These are phyloP conservation scores for Panaeolus papilionaceus DNA, from an alignment of 768 basidiomycete genomes.

Conservation along the genomic window DNA sequence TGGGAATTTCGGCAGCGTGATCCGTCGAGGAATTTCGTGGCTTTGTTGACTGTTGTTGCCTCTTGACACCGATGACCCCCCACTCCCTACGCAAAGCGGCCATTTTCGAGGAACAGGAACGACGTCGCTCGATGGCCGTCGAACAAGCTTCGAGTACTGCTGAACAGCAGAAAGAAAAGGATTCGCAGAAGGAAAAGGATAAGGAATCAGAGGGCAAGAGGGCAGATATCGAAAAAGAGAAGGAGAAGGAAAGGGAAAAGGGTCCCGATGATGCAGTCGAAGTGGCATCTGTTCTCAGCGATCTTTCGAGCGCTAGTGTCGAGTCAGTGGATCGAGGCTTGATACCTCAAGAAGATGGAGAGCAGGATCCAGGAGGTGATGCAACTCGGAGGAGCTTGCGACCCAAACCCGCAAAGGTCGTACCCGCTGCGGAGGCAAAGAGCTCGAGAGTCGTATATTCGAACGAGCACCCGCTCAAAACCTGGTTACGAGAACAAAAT, in stretches of 20 bases:
- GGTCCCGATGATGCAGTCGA: slow-evolving; percentile 14
- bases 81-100: slow-evolving; percentile 14
- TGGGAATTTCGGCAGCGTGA: slow-evolving; percentile 14
- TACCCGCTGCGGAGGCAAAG: slow-evolving; percentile 5
- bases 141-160: slow-evolving; percentile 14
- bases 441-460: slow-evolving; percentile 11
- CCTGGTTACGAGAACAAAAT: slow-evolving; percentile 11
- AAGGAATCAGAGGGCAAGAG: slow-evolving; percentile 1
- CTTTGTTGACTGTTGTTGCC: slow-evolving; percentile 15
- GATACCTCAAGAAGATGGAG: background rate
- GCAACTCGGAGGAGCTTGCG: slow-evolving; percentile 10
- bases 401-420: slow-evolving; percentile 10
- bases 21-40: slow-evolving; percentile 15
- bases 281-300: slow-evolving; percentile 13
- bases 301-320: slow-evolving; percentile 14
- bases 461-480: slow-evolving; percentile 10
- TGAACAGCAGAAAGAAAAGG: slow-evolving; percentile 14
- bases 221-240: slow-evolving; percentile 12
- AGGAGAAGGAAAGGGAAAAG: slow-evolving; percentile 14
- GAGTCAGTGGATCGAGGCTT: slow-evolving; percentile 10
- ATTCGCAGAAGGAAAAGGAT: slow-evolving; percentile 5
- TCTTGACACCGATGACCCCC: slow-evolving; percentile 14
- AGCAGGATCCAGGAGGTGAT: slow-evolving; percentile 8
- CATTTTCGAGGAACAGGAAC: slow-evolving; percentile 14
- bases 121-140: slow-evolving; percentile 13